Base-by-base conservation (phyloP, 371 early-diverging fungal genomes). In the Mucor mucedo region DNA sequence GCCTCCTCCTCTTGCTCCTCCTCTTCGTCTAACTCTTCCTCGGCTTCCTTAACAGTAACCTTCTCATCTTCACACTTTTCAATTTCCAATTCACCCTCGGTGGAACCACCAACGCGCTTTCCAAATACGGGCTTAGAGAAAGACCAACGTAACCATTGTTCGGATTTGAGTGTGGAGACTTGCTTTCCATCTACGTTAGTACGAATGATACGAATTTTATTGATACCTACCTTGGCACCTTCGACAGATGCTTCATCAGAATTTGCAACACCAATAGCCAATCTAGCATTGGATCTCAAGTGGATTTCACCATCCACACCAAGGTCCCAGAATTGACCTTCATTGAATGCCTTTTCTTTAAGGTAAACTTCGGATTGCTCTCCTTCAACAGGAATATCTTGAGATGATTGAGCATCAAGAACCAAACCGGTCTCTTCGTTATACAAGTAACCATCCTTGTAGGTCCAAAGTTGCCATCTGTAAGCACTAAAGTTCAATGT, bases 341-440 rank as follows among this genome's bases (percentile, higher is more conserved):
- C 78, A 11, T 67, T 62, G 5, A 62, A 63, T 35, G 69, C 63
- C 16, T 55, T 58, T 6, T 67, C 68, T 3, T 73, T 63, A 30
- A 78, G 70, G 39, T 67, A 62, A 32, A 75, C 52, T 54, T 72
- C 78, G 7, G 70, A 9, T 59, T 73, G 73, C 3, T 68, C 59
- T 21, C 70, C 76, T 57, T 80, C 80, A 32, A 76, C 49, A 3
- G 60, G 29, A 13, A 65, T 72, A 57, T 71, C 78, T 4, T 68
- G 52, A 10, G 71, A 57, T 21, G 65, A 63, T 55, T 78, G 69
- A 44, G 77, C 69, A 53, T 81, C 83, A 35, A 85, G 64, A 9
- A 78, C 84, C 35, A 84, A 68, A 27, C 84, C 84, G 48, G 83
- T 85, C 50, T 81, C 72, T 52, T 71, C 79, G 59, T 85, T 85